Evolutionary conservation across 495 filamentous ascomycete genomes (phyloP).

Genomic region (Penicillium tannophilum): DNA sequence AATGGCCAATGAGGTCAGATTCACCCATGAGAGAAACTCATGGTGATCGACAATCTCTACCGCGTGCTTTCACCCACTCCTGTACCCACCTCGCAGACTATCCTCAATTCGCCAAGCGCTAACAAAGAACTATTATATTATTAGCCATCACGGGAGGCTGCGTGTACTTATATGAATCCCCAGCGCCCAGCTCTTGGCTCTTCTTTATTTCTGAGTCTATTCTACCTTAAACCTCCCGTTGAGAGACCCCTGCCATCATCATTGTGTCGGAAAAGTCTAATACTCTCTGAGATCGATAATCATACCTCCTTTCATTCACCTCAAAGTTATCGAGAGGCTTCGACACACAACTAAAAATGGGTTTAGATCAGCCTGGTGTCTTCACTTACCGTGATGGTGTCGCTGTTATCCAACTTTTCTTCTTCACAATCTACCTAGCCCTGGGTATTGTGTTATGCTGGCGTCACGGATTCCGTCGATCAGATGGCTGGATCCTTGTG

Average conservation of each 20-base stretch:
- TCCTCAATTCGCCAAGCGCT: too few species aligned
- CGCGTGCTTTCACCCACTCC: neutral
- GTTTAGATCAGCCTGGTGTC: neutral
- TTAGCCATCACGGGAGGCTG: neutral
- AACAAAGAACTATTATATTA: neutral
- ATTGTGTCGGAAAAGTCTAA: neutral
- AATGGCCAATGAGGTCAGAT: neutral
- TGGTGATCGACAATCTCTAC: neutral
- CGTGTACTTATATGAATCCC: neutral
- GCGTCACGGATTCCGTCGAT: neutral
- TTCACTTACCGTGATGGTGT: constrained; percentile 3
- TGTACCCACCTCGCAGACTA: too few species aligned
- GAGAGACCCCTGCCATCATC: neutral
- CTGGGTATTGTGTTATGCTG: neutral
- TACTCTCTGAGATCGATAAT: neutral
- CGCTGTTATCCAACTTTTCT: constrained; percentile 1
- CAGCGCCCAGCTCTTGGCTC: neutral
- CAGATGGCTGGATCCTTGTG: constrained; percentile 1
- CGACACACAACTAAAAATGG: neutral
- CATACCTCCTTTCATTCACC: neutral
- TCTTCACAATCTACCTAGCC: neutral
- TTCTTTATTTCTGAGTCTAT: neutral
- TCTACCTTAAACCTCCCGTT: neutral
- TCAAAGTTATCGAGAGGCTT: neutral
- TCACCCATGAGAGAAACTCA: neutral